These are phyloP conservation scores for Solanum hybrid DNA, from an alignment of 305 asterid genomes.

Conservation along the genomic window DNA sequence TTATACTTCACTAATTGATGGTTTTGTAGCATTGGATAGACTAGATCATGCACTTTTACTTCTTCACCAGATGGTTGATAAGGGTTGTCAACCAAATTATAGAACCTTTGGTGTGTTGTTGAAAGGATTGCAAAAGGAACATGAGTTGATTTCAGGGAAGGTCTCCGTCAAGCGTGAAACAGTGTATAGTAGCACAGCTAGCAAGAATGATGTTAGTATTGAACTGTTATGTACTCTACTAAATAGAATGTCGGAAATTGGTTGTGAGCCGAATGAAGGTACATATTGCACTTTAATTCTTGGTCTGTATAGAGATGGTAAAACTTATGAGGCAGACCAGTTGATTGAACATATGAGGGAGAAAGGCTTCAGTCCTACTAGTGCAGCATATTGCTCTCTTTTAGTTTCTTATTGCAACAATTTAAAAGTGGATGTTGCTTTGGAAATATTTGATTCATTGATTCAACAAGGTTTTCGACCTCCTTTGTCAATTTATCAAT, in stretches of 20 bases:
- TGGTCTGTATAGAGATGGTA: slow-evolving; percentile 58
- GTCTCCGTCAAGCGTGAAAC: slow-evolving; percentile 28
- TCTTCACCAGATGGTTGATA: slow-evolving; percentile 49
- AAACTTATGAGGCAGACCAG: slow-evolving; percentile 58
- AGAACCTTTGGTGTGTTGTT: slow-evolving; percentile 52
- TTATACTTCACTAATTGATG: slow-evolving; percentile 71
- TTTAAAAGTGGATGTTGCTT: slow-evolving; percentile 49
- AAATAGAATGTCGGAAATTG: slow-evolving; percentile 55
- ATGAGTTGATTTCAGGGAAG: slow-evolving; percentile 29
- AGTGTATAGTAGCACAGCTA: slow-evolving; percentile 21
- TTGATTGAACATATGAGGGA: slow-evolving; percentile 57
- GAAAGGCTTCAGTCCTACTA: slow-evolving; percentile 59
- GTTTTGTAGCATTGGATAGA: slow-evolving; percentile 55
- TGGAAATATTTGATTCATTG: slow-evolving; percentile 43
- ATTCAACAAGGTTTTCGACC: slow-evolving; percentile 34
- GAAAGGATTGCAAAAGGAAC: slow-evolving; percentile 59
- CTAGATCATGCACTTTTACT: slow-evolving; percentile 54
- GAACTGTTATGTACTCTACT: slow-evolving; percentile 37
- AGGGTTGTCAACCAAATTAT: slow-evolving; percentile 67
- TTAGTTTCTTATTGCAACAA: slow-evolving; percentile 59
- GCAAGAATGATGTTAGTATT: slow-evolving; percentile 31
- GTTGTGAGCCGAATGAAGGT: slow-evolving; percentile 52
- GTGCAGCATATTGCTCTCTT: slow-evolving; percentile 56
- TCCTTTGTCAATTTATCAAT: slow-evolving; percentile 46
- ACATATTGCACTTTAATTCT: slow-evolving; percentile 49